Evolutionary conservation across 2,329 filamentous ascomycete species (phyloP).

Genomic region (Fusarium siculi): DNA sequence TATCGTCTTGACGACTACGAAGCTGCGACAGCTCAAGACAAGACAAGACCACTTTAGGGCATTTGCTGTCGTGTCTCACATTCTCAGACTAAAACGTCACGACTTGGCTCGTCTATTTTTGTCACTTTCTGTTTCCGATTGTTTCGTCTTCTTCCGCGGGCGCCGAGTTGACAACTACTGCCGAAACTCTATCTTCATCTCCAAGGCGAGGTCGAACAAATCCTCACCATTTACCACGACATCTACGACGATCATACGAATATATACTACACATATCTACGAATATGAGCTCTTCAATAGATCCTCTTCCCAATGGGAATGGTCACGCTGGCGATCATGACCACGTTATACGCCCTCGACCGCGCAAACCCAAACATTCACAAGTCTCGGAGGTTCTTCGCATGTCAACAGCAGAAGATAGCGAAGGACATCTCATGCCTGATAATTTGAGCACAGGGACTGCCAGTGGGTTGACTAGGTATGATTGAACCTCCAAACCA

Average conservation of each 20-base stretch:
- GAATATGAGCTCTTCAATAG: constrained; percentile 46
- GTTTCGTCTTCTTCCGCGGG: constrained; percentile 6
- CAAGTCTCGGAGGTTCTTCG: constrained; percentile 58
- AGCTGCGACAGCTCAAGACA: not conserved
- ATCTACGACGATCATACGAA: not conserved
- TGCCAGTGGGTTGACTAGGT: constrained; percentile 60
- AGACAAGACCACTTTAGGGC: constrained; percentile 2
- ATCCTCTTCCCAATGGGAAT: constrained; percentile 44
- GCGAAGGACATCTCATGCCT: constrained; percentile 49
- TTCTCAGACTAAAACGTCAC: not conserved
- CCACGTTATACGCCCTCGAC: constrained; percentile 60
- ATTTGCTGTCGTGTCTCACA: constrained; percentile 15
- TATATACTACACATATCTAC: not conserved
- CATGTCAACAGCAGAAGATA: constrained; percentile 48
- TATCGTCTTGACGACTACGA: constrained; percentile 9
- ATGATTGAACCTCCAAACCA: constrained; percentile 7
- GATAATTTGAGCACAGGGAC: constrained; percentile 46
- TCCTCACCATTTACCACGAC: constrained; percentile 14
- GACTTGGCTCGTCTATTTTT: not conserved
- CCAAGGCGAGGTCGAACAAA: constrained; percentile 8
- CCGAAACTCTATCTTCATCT: not conserved
- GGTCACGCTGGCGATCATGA: constrained; percentile 48
- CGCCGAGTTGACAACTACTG: not conserved
- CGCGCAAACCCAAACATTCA: constrained; percentile 60
- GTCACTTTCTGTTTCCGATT: not conserved